Conservation (phyloP, 768 basidiomycete species). For the Collybia sp. region DNA sequence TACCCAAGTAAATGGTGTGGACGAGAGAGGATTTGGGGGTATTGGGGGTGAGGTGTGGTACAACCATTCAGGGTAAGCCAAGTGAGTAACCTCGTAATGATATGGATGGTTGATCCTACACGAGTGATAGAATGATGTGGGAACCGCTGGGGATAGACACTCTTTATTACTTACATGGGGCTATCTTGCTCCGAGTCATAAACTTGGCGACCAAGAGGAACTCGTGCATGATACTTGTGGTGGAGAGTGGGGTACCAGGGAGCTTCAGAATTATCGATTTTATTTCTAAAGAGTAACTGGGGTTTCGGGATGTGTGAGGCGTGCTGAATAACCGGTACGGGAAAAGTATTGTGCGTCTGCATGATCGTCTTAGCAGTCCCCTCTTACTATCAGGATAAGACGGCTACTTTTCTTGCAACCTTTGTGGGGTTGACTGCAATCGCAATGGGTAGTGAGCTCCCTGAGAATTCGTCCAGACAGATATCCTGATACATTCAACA, state of each 20-base stretch:
- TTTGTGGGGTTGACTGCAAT: conserved; percentile 51
- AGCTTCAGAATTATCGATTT: conserved; percentile 52
- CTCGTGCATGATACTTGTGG: conserved; percentile 79
- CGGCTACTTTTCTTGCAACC: conserved; percentile 18
- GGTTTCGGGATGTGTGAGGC: conserved; percentile 78
- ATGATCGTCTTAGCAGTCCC: too few species aligned
- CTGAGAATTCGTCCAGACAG: conserved; percentile 74
- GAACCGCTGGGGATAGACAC: neutral
- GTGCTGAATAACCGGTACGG: conserved; percentile 66
- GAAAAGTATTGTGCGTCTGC: too few species aligned
- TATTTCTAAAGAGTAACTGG: conserved; percentile 65
- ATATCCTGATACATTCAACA: conserved; percentile 53
- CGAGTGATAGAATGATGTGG: conserved; percentile 5
- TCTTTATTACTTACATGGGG: conserved; percentile 20
- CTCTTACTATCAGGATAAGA: too few species aligned
- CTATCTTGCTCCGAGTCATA: conserved; percentile 21
- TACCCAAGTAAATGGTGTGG: conserved; percentile 70
- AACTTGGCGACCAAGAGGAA: conserved; percentile 69
- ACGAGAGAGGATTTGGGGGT: conserved; percentile 53
- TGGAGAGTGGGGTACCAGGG: conserved; percentile 68
- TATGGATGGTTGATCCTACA: conserved; percentile 66
- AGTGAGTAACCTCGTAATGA: conserved; percentile 75
- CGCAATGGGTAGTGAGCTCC: conserved; percentile 61
- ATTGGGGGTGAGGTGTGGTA: conserved; percentile 49
- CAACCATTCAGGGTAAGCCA: conserved; percentile 66